phyloP scores from a whole-genome alignment of 805 yeast genomes.

The Lipomyces chichibuensis region DNA sequence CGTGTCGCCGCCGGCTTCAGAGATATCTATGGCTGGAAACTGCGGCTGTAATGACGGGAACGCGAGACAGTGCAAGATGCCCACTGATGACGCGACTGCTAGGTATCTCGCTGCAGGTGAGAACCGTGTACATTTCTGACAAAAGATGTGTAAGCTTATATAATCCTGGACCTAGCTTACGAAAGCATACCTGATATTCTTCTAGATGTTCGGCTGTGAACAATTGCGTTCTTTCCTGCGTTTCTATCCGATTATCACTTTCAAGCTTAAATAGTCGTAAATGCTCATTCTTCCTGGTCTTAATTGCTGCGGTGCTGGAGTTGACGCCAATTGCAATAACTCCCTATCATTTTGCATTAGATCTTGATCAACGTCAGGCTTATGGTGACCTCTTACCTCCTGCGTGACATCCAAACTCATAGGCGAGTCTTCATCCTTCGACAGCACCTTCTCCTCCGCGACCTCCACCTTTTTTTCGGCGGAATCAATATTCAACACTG shows the following conservation, averaged over 20 bases:
- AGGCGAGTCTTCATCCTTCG: slow-evolving; percentile 76
- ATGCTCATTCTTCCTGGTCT: slow-evolving; percentile 67
- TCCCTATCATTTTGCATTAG: slow-evolving; percentile 41
- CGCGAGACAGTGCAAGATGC: slow-evolving; percentile 61
- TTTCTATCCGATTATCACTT: slow-evolving; percentile 47
- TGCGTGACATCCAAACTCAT: slow-evolving; percentile 68
- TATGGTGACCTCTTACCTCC: slow-evolving; percentile 33
- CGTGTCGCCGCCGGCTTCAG: slow-evolving; percentile 44
- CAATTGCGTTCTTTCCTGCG: slow-evolving; percentile 54
- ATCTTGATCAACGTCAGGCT: background rate
- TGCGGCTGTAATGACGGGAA: slow-evolving; percentile 53
- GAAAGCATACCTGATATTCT: slow-evolving; percentile 53
- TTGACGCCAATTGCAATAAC: slow-evolving; percentile 75
- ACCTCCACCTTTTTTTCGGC: slow-evolving; percentile 43
- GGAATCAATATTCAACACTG: slow-evolving; percentile 64
- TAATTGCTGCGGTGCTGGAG: slow-evolving; percentile 55
- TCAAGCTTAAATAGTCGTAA: slow-evolving; percentile 58
- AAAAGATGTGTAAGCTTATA: too few species aligned
- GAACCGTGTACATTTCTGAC: slow-evolving; percentile 57
- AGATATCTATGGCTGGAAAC: slow-evolving; percentile 50
- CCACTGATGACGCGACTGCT: slow-evolving; percentile 67
- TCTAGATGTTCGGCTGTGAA: slow-evolving; percentile 54
- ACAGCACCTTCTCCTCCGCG: slow-evolving; percentile 14
- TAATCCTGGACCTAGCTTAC: background rate
- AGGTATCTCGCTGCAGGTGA: slow-evolving; percentile 65